These are phyloP conservation scores for Cadophora sp. DNA, from an alignment of 2,329 filamentous ascomycete species.

Conservation along the genomic window DNA sequence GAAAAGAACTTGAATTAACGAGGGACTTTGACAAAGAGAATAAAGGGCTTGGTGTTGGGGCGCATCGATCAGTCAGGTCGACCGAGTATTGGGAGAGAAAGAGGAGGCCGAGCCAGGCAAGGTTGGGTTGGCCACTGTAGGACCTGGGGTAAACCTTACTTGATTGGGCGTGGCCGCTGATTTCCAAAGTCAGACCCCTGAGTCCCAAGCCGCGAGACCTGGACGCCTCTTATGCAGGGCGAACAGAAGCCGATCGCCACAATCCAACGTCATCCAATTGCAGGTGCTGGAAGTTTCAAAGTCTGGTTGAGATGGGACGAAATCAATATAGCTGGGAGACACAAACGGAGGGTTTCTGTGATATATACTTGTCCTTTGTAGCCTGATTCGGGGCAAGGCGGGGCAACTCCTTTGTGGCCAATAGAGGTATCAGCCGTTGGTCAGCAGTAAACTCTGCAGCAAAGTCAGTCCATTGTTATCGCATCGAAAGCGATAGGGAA, in stretches of 20 bases:
- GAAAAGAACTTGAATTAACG: conserved; percentile 6
- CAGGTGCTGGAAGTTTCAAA: not conserved
- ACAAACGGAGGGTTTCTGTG: not conserved
- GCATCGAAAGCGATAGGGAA: not conserved
- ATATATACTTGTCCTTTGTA: not conserved
- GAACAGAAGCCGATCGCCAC: conserved; percentile 14
- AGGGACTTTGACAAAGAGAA: conserved; percentile 10
- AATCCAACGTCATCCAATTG: conserved; percentile 5
- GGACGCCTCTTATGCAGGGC: conserved; percentile 19
- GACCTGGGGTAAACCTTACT: conserved; percentile 12
- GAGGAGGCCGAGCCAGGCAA: not conserved
- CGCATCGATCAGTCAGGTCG: not conserved
- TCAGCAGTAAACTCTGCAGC: conserved; percentile 1
- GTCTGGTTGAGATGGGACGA: conserved; percentile 7
- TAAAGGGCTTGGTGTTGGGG: conserved; percentile 6
- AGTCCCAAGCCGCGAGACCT: not conserved
- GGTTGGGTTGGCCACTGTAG: not conserved
- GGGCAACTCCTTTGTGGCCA: not conserved
- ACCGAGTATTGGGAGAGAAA: not conserved
- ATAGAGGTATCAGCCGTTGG: not conserved
- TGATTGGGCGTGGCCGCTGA: conserved; percentile 12
- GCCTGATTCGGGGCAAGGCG: not conserved
- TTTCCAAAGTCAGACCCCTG: conserved; percentile 8
- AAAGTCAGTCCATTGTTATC: not conserved
- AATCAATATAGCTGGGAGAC: not conserved